Percentiles rank a stretch among this genome's conserved stretches.
Evolutionary conservation across 345 rosid species (phyloP).

Genomic region (Euphorbia peplus): DNA sequence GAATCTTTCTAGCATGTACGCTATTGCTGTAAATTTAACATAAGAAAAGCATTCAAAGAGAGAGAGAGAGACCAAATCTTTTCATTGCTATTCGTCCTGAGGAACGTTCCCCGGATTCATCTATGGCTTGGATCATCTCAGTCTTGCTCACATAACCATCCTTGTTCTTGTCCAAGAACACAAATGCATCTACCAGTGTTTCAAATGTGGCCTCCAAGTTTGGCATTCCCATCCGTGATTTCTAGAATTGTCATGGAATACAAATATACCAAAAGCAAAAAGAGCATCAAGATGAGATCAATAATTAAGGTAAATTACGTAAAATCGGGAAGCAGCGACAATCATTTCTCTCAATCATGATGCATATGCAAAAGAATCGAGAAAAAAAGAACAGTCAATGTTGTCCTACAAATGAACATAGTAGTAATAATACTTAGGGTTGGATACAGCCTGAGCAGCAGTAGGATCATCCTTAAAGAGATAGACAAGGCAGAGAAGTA

Average conservation of each 20-base stretch:
- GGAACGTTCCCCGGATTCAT: conserved; percentile 89
- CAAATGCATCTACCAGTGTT: conserved; percentile 80
- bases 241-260: conserved; percentile 53
- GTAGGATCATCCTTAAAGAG: conserved; percentile 75
- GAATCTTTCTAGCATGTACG: no score
- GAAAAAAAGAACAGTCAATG: not conserved
- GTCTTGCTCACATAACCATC: conserved; percentile 82
- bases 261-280: conserved; percentile 8
- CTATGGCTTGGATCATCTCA: conserved; percentile 85
- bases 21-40: no score
- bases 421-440: not conserved
- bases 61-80: conserved; percentile 69
- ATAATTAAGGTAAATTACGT: no score
- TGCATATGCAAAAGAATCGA: not conserved
- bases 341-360: not conserved
- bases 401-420: not conserved
- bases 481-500: conserved; percentile 84
- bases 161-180: conserved; percentile 82
- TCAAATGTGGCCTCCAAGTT: conserved; percentile 78
- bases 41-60: no score
- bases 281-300: not conserved
- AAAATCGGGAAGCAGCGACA: not conserved
- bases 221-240: conserved; percentile 67
- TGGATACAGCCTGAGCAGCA: conserved; percentile 56
- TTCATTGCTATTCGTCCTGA: conserved; percentile 82